phyloP scores from a whole-genome alignment of 148 eudicot genomes.

The Amaranthus hypochondriacus region DNA sequence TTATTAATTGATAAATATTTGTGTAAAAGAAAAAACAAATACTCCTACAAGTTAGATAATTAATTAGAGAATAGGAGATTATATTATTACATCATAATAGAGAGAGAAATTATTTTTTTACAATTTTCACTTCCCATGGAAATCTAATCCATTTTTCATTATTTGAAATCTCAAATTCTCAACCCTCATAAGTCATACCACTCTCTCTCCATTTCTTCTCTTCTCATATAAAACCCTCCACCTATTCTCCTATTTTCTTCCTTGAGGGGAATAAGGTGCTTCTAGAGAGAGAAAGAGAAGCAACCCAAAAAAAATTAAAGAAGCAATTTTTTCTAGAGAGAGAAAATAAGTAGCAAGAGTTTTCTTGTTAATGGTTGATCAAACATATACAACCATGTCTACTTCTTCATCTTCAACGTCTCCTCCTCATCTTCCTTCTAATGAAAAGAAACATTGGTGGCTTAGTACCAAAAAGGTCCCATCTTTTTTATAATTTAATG shows the following conservation, averaged over 20 bases:
- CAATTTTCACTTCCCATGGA: neutral
- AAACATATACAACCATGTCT: conserved; percentile 39
- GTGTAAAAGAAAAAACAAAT: too few species aligned
- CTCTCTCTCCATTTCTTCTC: neutral
- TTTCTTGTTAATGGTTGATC: conserved; percentile 29
- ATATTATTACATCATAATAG: neutral
- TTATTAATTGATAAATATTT: too few species aligned
- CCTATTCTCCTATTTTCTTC: conserved; percentile 17
- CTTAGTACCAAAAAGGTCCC: conserved; percentile 82
- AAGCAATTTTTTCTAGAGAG: conserved; percentile 2
- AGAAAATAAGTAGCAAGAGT: neutral
- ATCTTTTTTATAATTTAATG: neutral
- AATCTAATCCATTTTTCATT: conserved; percentile 13
- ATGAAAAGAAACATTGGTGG: conserved; percentile 93
- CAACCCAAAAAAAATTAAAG: neutral
- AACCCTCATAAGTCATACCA: neutral
- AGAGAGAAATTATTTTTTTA: conserved; percentile 6
- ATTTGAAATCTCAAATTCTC: neutral
- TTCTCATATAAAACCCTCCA: neutral
- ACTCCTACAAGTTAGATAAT: too few species aligned
- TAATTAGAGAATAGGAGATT: too few species aligned
- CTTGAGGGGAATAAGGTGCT: conserved; percentile 20
- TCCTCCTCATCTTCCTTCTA: conserved; percentile 36
- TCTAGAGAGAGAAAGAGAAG: conserved; percentile 17
- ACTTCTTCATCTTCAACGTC: conserved; percentile 30